Evolutionary conservation across 257 asterid species (phyloP).

Genomic region (Solanum pinnatisectum): DNA sequence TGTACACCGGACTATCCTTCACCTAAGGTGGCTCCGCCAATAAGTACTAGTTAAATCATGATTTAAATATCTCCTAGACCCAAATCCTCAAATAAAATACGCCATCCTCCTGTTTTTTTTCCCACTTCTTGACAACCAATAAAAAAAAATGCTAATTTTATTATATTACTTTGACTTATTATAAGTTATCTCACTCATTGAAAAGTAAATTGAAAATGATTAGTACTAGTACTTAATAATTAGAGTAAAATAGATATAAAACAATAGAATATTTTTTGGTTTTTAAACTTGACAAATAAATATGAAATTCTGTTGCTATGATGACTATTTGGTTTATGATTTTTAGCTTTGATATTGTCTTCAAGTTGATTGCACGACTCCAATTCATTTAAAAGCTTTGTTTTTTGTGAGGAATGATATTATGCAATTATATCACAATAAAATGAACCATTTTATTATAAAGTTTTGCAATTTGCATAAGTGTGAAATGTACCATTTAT

Average conservation of each 20-base stretch:
- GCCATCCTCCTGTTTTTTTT: neutral
- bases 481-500: neutral
- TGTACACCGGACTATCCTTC: neutral
- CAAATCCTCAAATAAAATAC: neutral
- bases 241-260: neutral
- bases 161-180: neutral
- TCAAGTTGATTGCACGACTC: neutral
- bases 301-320: neutral
- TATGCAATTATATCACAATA: neutral
- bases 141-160: neutral
- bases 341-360: neutral
- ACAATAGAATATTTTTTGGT: neutral
- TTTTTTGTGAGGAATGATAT: neutral
- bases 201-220: neutral
- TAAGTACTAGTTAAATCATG: neutral
- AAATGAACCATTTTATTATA: neutral
- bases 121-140: neutral
- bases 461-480: neutral
- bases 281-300: neutral
- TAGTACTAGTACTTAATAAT: neutral
- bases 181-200: neutral
- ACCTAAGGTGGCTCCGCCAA: neutral
- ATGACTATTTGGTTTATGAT: neutral
- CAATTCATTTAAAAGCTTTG: neutral
- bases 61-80: neutral